phyloP scores from a whole-genome alignment of 140 eudicot genomes.

The Erigeron philadelphicus region DNA sequence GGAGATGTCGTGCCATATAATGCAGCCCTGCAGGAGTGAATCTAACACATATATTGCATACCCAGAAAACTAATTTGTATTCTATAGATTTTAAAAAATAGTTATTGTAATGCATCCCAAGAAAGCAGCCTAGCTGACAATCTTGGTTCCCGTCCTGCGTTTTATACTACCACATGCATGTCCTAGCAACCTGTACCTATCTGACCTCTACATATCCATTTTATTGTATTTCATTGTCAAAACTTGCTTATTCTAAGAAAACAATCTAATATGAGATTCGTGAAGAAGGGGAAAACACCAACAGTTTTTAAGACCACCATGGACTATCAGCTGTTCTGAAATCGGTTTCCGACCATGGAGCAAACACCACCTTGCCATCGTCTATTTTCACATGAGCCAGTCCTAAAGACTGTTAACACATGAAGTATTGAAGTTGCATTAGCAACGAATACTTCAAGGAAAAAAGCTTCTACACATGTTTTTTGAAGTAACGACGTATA shows the following conservation, averaged over 20 bases:
- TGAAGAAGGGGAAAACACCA: neutral
- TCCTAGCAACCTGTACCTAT: no score
- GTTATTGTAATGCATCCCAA: neutral
- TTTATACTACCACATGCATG: no score
- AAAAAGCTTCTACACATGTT: neutral
- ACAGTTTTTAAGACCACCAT: conserved; percentile 62
- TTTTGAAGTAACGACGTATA: conserved; percentile 18
- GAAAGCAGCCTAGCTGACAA: neutral
- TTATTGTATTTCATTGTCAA: neutral
- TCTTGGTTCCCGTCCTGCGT: no score
- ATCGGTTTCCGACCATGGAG: conserved; percentile 78
- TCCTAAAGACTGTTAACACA: conserved; percentile 66
- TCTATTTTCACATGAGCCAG: conserved; percentile 68
- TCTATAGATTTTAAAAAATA: neutral
- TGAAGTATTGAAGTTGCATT: neutral
- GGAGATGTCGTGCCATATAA: neutral
- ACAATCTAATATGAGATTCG: neutral
- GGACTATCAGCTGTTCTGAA: conserved; percentile 80
- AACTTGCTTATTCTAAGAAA: neutral
- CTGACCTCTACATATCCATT: no score
- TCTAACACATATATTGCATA: neutral
- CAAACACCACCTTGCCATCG: conserved; percentile 71
- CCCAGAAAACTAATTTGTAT: no score
- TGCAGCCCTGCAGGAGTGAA: neutral
- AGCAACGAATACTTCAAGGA: neutral